Conservation (phyloP, 2,329 filamentous ascomycete species). For the Fusarium compactum region DNA sequence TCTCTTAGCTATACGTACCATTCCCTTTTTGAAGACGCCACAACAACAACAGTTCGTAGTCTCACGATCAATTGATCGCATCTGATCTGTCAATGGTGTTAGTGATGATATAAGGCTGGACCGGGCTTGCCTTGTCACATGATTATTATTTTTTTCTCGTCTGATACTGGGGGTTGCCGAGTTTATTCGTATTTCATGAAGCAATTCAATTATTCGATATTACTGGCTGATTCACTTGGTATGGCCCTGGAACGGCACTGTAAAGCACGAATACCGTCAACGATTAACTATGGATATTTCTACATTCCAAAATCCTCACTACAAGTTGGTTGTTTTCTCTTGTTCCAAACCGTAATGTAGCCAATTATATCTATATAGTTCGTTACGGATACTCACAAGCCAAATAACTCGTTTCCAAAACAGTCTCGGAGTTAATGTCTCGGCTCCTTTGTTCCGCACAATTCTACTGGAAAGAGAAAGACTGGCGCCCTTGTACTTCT, state of each 20-base stretch:
- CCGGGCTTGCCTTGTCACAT: neutral
- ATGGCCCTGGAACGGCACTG: neutral
- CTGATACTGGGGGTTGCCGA: neutral
- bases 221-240: neutral
- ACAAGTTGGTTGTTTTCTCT: neutral
- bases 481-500: neutral
- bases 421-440: slow-evolving; percentile 25
- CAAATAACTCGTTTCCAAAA: slow-evolving; percentile 3
- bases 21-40: slow-evolving; percentile 27
- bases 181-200: neutral
- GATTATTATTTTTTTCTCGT: neutral
- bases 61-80: slow-evolving; percentile 3
- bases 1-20: neutral
- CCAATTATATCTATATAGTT: neutral
- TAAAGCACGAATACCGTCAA: neutral
- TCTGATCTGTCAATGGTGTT: neutral
- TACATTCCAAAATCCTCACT: slow-evolving; percentile 1
- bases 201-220: neutral
- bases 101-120: neutral
- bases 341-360: neutral
- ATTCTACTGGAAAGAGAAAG: neutral
- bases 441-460: slow-evolving; percentile 5
- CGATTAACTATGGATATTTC: neutral
- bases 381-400: neutral
- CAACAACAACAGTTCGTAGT: neutral